Base-by-base conservation (phyloP, 225 moss, liverwort and hornwort species). In the Sphagnum contortum region DNA sequence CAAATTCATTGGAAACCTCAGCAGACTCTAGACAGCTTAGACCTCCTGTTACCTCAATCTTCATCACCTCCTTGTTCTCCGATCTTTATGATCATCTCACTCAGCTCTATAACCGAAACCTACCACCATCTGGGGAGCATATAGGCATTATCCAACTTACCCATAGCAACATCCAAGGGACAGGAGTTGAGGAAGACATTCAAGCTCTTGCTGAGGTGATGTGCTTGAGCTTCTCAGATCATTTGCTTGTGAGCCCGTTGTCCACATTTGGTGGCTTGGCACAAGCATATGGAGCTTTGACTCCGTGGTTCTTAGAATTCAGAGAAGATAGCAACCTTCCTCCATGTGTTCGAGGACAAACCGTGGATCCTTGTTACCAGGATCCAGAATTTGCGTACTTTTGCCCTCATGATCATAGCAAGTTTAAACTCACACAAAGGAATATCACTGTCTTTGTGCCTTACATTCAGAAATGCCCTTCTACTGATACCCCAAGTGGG, bases 221-320 rank as follows among this genome's bases (percentile, higher is more conserved):
- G n/a, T 66, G 68, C 7, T 75, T 82, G 4, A 78, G 78, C 51
- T 61, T 78, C 1, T 60, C 78, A 0, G 82, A 82, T 65, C 49
- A 66, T 3, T 50, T 82, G 12, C 64, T 82, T 48, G 78, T 78
- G 14, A 78, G 75, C 9, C 78, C 78, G 4, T 46, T 73, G 58
- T 82, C 82, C 47, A 82, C 82, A 1, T 82, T 78, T 66, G 82
- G 78, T 3, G 78, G 78, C 10, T 53, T 76, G 0, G 75, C 82
- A 2, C 78, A 82, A 58, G 78, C 75, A 9, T 82, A 78, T 52
- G 78, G 82, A 13, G 82, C 56, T 3, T 44, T 82, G 11, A 70
- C 52, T 54, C 82, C 82, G 3, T 82, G 74, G 74, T 72, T 77
- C 6, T 66, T 82, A 49, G 68, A 75, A 53, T 68, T 71, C 50